phyloP scores from a whole-genome alignment of 192 early-diverging fungal genomes.

The Backusella tuberculispora region DNA sequence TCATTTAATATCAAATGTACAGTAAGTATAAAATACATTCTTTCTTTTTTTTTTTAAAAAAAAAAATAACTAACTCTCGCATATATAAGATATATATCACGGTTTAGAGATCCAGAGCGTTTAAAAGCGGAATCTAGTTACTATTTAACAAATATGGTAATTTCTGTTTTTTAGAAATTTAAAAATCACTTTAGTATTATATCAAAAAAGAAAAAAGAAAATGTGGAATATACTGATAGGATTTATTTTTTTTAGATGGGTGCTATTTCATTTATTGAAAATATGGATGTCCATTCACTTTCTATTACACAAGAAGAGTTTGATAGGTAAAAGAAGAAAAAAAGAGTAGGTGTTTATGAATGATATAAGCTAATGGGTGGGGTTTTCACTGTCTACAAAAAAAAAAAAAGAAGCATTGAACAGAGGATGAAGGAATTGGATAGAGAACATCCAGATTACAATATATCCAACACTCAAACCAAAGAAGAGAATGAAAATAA shows the following conservation, averaged over 20 bases:
- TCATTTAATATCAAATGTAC: constrained; percentile 77
- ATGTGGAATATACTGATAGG: too few relatives aligned
- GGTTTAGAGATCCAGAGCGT: constrained; percentile 75
- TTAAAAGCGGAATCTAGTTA: constrained; percentile 79
- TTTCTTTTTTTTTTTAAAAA: background rate
- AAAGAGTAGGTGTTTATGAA: too few relatives aligned
- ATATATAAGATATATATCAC: constrained; percentile 60
- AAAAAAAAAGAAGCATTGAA: constrained; percentile 58
- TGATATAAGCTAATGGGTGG: too few relatives aligned
- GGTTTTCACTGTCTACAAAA: background rate
- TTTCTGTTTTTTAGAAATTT: too few relatives aligned
- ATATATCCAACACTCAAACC: constrained; percentile 37
- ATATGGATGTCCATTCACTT: constrained; percentile 73
- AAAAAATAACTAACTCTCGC: too few relatives aligned
- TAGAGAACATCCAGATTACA: constrained; percentile 48
- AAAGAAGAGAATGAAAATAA: constrained; percentile 43
- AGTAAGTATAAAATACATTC: constrained; percentile 50
- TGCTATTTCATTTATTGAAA: constrained; percentile 78
- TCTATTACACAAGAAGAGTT: constrained; percentile 79
- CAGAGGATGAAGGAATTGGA: constrained; percentile 72
- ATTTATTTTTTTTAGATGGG: constrained; percentile 54
- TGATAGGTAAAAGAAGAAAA: constrained; percentile 50
- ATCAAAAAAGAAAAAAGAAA: too few relatives aligned
- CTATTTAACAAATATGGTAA: constrained; percentile 71
- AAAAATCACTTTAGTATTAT: too few relatives aligned